Evolutionary conservation across 257 asterid genomes (phyloP).

Genomic region (Gynochthodes officinalis): DNA sequence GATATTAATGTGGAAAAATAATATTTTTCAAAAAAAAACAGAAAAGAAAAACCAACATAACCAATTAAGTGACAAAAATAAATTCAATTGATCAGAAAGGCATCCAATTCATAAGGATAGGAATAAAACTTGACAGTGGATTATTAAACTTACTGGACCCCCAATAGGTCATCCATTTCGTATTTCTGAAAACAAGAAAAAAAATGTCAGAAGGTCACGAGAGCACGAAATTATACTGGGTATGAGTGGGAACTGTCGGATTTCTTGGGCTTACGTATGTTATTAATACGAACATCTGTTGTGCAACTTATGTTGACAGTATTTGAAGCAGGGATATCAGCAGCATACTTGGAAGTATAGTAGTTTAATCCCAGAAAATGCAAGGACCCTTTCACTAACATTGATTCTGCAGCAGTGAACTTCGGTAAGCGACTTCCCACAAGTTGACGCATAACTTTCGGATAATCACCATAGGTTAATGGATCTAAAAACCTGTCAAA

Average conservation of each 20-base stretch:
- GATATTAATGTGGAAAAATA: too few species aligned
- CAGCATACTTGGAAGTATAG: constrained; percentile 24
- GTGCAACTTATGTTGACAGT: constrained; percentile 1
- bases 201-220: too few species aligned
- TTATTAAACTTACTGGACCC: not conserved
- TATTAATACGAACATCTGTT: not conserved
- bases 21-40: too few species aligned
- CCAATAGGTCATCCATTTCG: constrained; percentile 8
- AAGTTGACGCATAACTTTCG: constrained; percentile 8
- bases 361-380: constrained; percentile 28
- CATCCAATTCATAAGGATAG: too few species aligned
- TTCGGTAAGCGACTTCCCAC: constrained; percentile 18
- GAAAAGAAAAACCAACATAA: too few species aligned
- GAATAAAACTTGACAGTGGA: too few species aligned
- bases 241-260: too few species aligned
- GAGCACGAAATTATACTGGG: too few species aligned
- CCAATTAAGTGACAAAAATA: too few species aligned
- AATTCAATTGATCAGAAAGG: too few species aligned
- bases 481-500: constrained; percentile 12
- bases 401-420: constrained; percentile 5
- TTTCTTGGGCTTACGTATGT: constrained; percentile 2
- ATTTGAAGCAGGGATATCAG: not conserved
- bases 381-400: constrained; percentile 17
- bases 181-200: not conserved
- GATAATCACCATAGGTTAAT: constrained; percentile 11